Evolutionary conservation across 176 grass and related monocot species (phyloP), one percentile per base, ranked within the genome.

Genomic region (Raddia distichophylla): DNA sequence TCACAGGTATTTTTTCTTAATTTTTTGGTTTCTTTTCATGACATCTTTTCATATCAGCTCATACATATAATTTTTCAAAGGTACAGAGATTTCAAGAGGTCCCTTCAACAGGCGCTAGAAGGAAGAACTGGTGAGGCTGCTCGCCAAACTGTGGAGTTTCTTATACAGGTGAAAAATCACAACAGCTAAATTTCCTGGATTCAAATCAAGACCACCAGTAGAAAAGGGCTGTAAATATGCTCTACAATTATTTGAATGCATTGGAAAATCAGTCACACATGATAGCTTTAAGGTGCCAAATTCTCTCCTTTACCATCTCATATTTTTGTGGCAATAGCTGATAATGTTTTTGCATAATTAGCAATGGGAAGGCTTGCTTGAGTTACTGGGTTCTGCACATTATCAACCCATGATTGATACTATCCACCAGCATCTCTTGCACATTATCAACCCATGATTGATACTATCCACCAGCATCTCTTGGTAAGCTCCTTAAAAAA

Each of bases 81-180:
- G 81, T 98, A 95, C 76, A 90, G 88, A 44, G 92, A 98, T 84
- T 98, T 98, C 76, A 98, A 98, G 78, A 89, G 64, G 85, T 93
- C 93, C 52, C 79, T 98, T 86, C 87, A 95, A 60, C 86, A 91
- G 75, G 85, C 88, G 57, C 57, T 82, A 88, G 86, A 93, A 69
- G 87, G 84, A 88, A 86, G 76, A 71, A 81, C 78, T 74, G 56
- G 45, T 51, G 86, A 91, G 71, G 84, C 83, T 91, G 92, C 86
- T 80, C 86, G 88, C 17, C 89, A 88, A 77, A 84, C 90, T 40
- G 81, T 90, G n/a, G 88, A 93, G 60, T 95, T 90, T 83, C 89
- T 98, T 55, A 67, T 98, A 71, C 96, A 95, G 96, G 93, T 95
- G 69, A 56, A 63, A 20, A 27, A 27, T 27, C 27, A 27, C 27